Conservation (phyloP, 495 filamentous ascomycete genomes). For the Aspergillus sclerotioniger region DNA sequence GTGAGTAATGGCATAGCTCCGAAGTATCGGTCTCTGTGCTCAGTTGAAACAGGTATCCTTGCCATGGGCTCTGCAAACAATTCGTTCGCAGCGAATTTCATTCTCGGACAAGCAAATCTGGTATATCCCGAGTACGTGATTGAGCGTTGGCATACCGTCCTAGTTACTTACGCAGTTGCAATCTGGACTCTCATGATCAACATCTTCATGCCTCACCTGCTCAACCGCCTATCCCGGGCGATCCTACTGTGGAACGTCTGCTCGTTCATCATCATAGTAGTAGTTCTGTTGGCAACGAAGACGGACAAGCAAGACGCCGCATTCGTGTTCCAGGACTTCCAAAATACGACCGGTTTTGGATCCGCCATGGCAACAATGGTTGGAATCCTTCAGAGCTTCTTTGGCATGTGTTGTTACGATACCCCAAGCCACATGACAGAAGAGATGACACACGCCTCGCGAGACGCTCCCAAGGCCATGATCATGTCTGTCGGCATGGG, state of each 20-base stretch:
- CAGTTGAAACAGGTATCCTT: slow-evolving; percentile 38
- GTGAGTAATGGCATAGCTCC: not conserved
- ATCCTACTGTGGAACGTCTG: slow-evolving; percentile 52
- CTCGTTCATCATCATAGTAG: slow-evolving; percentile 47
- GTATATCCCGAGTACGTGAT: slow-evolving; percentile 45
- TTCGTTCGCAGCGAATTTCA: slow-evolving; percentile 50
- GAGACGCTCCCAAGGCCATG: slow-evolving; percentile 24
- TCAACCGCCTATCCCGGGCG: slow-evolving; percentile 45
- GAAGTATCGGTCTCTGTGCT: not conserved
- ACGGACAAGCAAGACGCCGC: slow-evolving; percentile 47
- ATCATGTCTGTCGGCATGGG: slow-evolving; percentile 21
- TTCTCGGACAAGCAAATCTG: slow-evolving; percentile 51
- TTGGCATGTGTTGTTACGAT: slow-evolving; percentile 53
- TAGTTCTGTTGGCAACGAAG: slow-evolving; percentile 47
- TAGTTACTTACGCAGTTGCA: slow-evolving; percentile 45
- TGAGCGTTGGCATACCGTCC: slow-evolving; percentile 52
- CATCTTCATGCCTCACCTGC: slow-evolving; percentile 41
- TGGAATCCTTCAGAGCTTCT: slow-evolving; percentile 50
- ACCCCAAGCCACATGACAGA: slow-evolving; percentile 39
- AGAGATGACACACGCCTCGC: slow-evolving; percentile 24
- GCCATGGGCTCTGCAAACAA: slow-evolving; percentile 55
- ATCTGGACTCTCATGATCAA: slow-evolving; percentile 39
- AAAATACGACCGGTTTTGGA: slow-evolving; percentile 52
- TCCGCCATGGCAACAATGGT: slow-evolving; percentile 46
- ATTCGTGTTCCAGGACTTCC: slow-evolving; percentile 54